Conservation (phyloP, 1,139 yeast genomes). For the Candida anutae region DNA sequence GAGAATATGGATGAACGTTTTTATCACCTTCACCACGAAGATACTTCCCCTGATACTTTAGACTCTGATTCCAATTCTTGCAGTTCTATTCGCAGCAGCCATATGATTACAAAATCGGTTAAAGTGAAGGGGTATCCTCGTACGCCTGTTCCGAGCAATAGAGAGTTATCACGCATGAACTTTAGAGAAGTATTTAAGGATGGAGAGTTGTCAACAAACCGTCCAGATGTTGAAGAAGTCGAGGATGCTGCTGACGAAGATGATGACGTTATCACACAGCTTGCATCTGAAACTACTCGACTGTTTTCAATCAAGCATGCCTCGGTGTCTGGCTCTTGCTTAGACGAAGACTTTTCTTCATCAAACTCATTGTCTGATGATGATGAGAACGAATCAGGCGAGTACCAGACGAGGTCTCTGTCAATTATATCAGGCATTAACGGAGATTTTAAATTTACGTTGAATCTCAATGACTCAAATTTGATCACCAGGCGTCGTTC, state of each 20-base stretch:
- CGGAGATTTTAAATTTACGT: conserved; percentile 36
- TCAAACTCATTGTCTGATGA: conserved; percentile 9
- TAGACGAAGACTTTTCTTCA: conserved; percentile 10
- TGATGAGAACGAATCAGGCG: conserved; percentile 10
- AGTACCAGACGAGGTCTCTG: conserved; percentile 36
- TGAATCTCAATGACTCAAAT: conserved; percentile 37
- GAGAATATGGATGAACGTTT: conserved; percentile 15
- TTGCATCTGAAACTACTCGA: conserved; percentile 8
- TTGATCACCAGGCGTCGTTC: conserved; percentile 30
- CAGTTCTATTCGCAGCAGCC: too few relatives aligned
- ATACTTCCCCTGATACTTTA: too few relatives aligned
- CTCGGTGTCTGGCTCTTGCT: too few relatives aligned
- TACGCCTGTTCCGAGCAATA: conserved; percentile 8
- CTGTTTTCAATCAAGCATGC: conserved; percentile 1
- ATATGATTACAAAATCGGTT: too few relatives aligned
- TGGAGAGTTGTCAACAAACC: too few relatives aligned
- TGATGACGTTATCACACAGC: conserved; percentile 11
- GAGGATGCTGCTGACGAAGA: too few relatives aligned
- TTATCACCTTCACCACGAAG: too few relatives aligned
- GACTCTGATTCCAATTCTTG: too few relatives aligned
- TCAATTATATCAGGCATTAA: conserved; percentile 33
- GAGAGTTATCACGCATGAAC: conserved; percentile 2
- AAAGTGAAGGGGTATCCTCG: conserved; percentile 8
- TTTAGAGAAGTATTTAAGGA: not conserved
- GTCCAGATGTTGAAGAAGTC: too few relatives aligned